Percentiles rank a stretch among this genome's conserved stretches.
Conservation (phyloP, 768 basidiomycete genomes). For the Pulveroboletus sp. region DNA sequence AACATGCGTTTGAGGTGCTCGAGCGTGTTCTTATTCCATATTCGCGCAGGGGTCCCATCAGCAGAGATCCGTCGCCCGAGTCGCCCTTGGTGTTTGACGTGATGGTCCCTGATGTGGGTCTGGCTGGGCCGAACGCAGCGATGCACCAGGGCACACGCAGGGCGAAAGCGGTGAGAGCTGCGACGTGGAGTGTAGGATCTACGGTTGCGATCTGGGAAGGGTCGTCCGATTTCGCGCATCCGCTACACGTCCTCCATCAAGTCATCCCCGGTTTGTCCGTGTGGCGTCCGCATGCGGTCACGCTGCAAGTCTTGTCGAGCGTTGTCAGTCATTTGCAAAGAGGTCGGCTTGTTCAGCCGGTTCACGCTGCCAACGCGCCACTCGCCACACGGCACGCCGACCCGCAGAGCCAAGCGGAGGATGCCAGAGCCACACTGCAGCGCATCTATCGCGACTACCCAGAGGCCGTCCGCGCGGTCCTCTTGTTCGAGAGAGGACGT, state of each 20-base stretch:
- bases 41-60: conserved; percentile 30
- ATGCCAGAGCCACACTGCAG: conserved; percentile 39
- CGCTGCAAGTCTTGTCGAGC: conserved; percentile 43
- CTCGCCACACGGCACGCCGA: conserved; percentile 14
- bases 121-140: conserved; percentile 27
- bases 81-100: conserved; percentile 40
- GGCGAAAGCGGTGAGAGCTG: conserved; percentile 17
- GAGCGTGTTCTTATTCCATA: conserved; percentile 72
- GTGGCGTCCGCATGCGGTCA: conserved; percentile 59
- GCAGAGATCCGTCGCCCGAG: conserved; percentile 30
- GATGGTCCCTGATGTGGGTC: conserved; percentile 20
- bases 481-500: conserved; percentile 33
- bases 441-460: conserved; percentile 51
- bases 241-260: conserved; percentile 56
- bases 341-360: conserved; percentile 46
- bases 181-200: conserved; percentile 13
- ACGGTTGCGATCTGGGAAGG: conserved; percentile 11
- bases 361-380: conserved; percentile 24
- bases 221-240: conserved; percentile 49
- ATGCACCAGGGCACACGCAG: conserved; percentile 27
- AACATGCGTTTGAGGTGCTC: conserved; percentile 77
- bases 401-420: conserved; percentile 21
- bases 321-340: conserved; percentile 45
- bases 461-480: conserved; percentile 32
- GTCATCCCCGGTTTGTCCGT: conserved; percentile 59